Base-by-base conservation (phyloP, 345 rosid species). In the Conringia planisiliqua region DNA sequence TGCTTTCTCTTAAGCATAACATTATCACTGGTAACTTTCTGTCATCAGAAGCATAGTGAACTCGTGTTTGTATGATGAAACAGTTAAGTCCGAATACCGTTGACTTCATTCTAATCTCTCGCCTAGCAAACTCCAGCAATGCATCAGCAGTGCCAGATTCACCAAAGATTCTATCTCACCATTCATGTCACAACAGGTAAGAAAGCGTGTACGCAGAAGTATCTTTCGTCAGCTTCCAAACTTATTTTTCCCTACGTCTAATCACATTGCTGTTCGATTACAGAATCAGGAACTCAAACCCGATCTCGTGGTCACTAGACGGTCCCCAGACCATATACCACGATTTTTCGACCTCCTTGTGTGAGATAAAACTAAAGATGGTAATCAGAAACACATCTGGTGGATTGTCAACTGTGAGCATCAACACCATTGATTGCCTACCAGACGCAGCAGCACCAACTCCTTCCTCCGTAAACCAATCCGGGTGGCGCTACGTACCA, bases 111-210 rank as follows among this genome's bases (percentile, higher is more conserved):
- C 80, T 92, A 75, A 85, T 95, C 55, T 85, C 89, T 67, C 77
- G 55, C 71, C 80, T 63, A 7, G 81, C 76, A 44, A 79, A 80
- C 56, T 78, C 76, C 68, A 83, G 81, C 40, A 40, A 30, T 43
- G 39, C 62, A 33, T 74, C 86, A 7, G 89, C 72, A 75, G 76
- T 74, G 62, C 80, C 88, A 46, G 70, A 72, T 75, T 24, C 73
- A 38, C 83, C 87, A 16, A 73, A 60, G 55, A 61, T 95, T 70
- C 82, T 84, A 36, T 92, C 97, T 64, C 85, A 92, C 82, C 99
- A 95, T 70, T 80, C 83, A 66, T 95, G 97, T 71, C 82, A 81
- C 76, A 87, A 92, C 87, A 89, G 92, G 99, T 81, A 87, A 70
- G 88, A 22, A 87, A 70, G 88, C 18, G 14, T 17, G 1, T 14